Evolutionary conservation across 2,329 filamentous ascomycete species (phyloP).

Genomic region (Beauveria scarabaeidicola): DNA sequence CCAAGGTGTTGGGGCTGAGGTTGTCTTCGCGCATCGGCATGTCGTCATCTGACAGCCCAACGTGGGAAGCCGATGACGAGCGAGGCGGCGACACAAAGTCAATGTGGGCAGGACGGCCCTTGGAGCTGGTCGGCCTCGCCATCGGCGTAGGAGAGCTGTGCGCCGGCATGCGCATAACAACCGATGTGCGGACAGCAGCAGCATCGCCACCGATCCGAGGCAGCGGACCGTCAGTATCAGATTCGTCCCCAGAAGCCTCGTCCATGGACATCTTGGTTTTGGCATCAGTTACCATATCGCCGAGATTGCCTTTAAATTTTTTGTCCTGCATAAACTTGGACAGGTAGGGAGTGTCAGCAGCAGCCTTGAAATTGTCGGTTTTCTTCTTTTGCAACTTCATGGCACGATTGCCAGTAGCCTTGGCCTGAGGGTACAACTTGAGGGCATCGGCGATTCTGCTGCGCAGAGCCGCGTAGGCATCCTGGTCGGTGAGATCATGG

Average conservation of each 20-base stretch:
- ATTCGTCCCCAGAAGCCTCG: constrained; percentile 47
- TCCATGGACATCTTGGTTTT: constrained; percentile 45
- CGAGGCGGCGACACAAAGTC: constrained; percentile 30
- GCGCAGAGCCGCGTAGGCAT: constrained; percentile 42
- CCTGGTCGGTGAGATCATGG: constrained; percentile 41
- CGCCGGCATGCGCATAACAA: constrained; percentile 50
- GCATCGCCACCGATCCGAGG: constrained; percentile 11
- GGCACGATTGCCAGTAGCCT: constrained; percentile 38
- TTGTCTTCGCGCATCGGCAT: constrained; percentile 50
- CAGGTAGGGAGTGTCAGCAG: constrained; percentile 55
- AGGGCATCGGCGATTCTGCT: constrained; percentile 47
- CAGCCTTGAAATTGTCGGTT: constrained; percentile 31
- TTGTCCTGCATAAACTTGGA: constrained; percentile 55
- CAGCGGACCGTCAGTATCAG: constrained; percentile 31
- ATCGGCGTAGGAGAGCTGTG: constrained; percentile 42
- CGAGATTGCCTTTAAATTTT: constrained; percentile 53
- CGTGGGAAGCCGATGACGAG: constrained; percentile 15
- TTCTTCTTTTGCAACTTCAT: constrained; percentile 21
- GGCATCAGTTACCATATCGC: constrained; percentile 49
- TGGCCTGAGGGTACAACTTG: constrained; percentile 42
- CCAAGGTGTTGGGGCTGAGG: constrained; percentile 58
- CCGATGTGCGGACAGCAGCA: constrained; percentile 26
- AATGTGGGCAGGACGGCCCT: constrained; percentile 36
- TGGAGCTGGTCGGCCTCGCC: constrained; percentile 45
- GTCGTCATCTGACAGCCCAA: constrained; percentile 33